A percentile compares a stretch with the other conserved stretches of the same genome.
These are phyloP conservation scores for Calonectria honghensis DNA, from an alignment of 2,329 filamentous ascomycete species.

Conservation along the genomic window DNA sequence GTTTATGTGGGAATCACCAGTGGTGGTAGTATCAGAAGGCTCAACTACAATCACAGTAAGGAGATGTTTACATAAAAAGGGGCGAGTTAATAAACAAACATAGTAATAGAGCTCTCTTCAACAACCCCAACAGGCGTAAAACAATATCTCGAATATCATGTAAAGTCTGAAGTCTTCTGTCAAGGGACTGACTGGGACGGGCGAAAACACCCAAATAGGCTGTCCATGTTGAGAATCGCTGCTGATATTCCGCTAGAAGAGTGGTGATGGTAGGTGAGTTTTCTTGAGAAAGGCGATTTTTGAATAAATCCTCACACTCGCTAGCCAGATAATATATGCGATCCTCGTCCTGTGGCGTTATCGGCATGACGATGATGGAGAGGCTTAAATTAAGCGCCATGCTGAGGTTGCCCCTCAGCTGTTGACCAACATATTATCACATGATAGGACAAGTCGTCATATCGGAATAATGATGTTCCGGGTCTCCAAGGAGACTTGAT, in stretches of 20 bases:
- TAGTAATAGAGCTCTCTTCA: background rate
- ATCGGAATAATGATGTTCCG: too few species aligned
- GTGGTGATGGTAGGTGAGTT: background rate
- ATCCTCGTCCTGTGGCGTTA: background rate
- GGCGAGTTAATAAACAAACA: background rate
- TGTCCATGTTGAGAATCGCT: constrained; percentile 6
- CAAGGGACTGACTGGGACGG: background rate
- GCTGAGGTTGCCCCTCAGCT: too few species aligned
- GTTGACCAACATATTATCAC: too few species aligned
- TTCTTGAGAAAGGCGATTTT: background rate
- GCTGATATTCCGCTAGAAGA: constrained; percentile 1
- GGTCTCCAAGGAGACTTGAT: too few species aligned
- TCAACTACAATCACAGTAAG: too few species aligned
- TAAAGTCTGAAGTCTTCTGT: background rate
- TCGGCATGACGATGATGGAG: background rate
- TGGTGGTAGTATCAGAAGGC: rapidly evolving
- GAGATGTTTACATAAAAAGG: too few species aligned
- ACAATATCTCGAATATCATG: background rate
- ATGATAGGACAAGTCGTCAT: too few species aligned
- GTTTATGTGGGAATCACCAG: too few species aligned
- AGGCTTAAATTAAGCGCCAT: background rate
- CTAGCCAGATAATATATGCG: background rate
- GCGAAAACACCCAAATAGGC: constrained; percentile 13
- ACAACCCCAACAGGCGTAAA: background rate
- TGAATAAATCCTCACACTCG: background rate